A percentile compares a stretch with the other conserved stretches of the same genome.
These are phyloP conservation scores for Ilyonectria sp. DNA, from an alignment of 2,329 filamentous ascomycete genomes.

Conservation along the genomic window DNA sequence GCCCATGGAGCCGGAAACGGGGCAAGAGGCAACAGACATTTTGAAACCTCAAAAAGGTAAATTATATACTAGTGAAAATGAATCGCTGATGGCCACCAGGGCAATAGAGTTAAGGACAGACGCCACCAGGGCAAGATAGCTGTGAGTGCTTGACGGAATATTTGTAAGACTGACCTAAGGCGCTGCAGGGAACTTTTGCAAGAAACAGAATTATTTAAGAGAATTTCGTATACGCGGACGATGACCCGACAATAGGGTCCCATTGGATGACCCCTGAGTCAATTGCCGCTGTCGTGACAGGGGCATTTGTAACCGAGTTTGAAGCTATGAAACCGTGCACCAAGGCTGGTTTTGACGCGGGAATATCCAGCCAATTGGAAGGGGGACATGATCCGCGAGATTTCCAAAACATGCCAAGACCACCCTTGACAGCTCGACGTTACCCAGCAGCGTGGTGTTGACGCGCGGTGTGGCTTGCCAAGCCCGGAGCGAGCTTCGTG, in stretches of 20 bases:
- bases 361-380: constrained; percentile 5
- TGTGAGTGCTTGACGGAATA: background rate
- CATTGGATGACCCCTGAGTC: background rate
- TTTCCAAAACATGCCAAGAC: background rate
- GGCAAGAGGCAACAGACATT: constrained; percentile 52
- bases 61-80: constrained; percentile 5
- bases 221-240: background rate
- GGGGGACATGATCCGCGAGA: background rate
- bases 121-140: constrained; percentile 32
- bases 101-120: constrained; percentile 22
- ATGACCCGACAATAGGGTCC: background rate
- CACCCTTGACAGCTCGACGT: background rate
- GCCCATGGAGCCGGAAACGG: constrained; percentile 50
- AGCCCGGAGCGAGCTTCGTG: background rate
- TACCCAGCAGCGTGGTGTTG: constrained; percentile 4
- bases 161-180: background rate
- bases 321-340: constrained; percentile 2
- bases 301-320: background rate
- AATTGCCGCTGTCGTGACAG: background rate
- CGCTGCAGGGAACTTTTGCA: background rate
- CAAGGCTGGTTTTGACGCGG: background rate
- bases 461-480: constrained; percentile 7
- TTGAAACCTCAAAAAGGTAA: background rate
- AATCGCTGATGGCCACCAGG: constrained; percentile 33
- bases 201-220: constrained; percentile 8